Base-by-base conservation (phyloP, 1,284 basidiomycete genomes). In the Pascua guehoae region DNA sequence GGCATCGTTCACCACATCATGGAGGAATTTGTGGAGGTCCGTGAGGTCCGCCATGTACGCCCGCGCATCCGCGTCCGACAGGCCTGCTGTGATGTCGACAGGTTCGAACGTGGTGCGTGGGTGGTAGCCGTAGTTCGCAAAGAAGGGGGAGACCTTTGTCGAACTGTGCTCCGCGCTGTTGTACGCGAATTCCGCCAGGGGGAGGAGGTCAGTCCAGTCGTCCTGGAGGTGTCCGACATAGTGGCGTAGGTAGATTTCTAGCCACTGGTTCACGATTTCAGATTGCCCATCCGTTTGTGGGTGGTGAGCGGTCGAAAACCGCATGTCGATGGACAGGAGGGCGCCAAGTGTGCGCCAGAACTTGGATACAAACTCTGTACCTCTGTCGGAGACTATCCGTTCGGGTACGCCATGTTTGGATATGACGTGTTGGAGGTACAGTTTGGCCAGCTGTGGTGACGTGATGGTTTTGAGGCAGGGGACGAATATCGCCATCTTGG, bases 281-380 rank as follows among this genome's bases (percentile, higher is more conserved):
- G 79, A 79, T 50, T 81, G 78, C 0, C 81, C 79, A 54, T 83
- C 77, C 0, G 78, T 73, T 57, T 81, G 69, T 0, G 79, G 80
- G 56, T 81, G 78, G 47, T 74, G 78, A 0, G 72, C 71, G 0
- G 78, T 71, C 36, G 69, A 66, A 9, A 49, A 16, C 12, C 14
- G 15, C 5, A n/a, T n/a, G n/a, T n/a, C n/a, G n/a, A n/a, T n/a
- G n/a, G n/a, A n/a, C n/a, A n/a, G n/a, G n/a, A n/a, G 12, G 3
- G n/a, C 37, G 7, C 15, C 17, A 44, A 71, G 41, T 17, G 2
- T 38, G 52, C 16, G 5, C 58, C 62, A 66, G 55, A 68, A 66
- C 15, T 60, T 41, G 4, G 54, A 42, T 0, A 39, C 39, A 15
- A 49, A 49, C 8, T 24, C 8, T 12, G 47, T 14, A 2, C 53